Evolutionary conservation across 805 yeast species (phyloP).

Genomic region (Schizosaccharomyces cryophilus): DNA sequence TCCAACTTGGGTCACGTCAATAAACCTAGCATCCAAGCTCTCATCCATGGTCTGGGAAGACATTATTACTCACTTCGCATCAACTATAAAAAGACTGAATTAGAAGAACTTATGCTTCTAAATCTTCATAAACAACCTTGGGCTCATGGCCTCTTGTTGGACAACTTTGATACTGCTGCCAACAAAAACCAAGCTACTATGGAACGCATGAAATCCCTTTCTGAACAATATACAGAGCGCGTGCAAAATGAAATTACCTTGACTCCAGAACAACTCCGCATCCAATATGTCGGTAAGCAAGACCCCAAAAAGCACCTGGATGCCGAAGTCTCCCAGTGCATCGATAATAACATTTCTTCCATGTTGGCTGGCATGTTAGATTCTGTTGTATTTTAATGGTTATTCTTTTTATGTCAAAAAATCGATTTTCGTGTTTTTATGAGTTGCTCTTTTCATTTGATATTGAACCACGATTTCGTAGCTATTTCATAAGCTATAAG

Average conservation of each 20-base stretch:
- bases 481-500: too few relatives aligned
- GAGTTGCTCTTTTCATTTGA: too few relatives aligned
- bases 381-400: constrained; percentile 57
- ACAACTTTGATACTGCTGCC: constrained; percentile 57
- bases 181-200: constrained; percentile 48
- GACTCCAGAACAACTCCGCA: constrained; percentile 67
- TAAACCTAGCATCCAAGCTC: constrained; percentile 88
- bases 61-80: constrained; percentile 89
- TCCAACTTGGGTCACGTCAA: constrained; percentile 85
- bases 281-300: constrained; percentile 92
- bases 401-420: too few relatives aligned
- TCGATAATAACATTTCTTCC: constrained; percentile 77
- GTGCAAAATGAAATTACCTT: constrained; percentile 81
- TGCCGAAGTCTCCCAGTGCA: constrained; percentile 61
- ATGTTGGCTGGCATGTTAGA: constrained; percentile 75
- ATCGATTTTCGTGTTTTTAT: too few relatives aligned
- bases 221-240: constrained; percentile 68
- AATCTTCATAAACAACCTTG: constrained; percentile 86
- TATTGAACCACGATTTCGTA: too few relatives aligned
- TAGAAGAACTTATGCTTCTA: constrained; percentile 80
- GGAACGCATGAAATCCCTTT: constrained; percentile 63
- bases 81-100: constrained; percentile 74
- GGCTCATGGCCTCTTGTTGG: constrained; percentile 71
- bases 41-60: constrained; percentile 90
- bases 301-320: constrained; percentile 94